phyloP scores from a whole-genome alignment of 176 grass and related monocot species.

The Canna indica region DNA sequence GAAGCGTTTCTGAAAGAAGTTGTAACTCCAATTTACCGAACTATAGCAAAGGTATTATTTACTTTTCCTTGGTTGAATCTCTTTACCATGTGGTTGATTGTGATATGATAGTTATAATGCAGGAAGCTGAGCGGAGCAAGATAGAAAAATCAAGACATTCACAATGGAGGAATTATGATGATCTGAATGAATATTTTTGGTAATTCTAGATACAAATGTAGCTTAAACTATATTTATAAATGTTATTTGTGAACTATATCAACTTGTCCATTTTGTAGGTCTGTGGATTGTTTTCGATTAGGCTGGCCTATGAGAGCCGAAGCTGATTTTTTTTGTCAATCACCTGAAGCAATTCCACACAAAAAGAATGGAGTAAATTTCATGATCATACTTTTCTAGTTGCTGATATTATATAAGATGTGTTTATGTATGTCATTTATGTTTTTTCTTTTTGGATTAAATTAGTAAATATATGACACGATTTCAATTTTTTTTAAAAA shows the following conservation, averaged over 20 bases:
- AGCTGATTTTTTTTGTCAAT: constrained; percentile 78
- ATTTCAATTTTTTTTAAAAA: background rate
- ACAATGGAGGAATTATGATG: constrained; percentile 94
- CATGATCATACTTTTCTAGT: constrained; percentile 19
- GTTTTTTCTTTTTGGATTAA: background rate
- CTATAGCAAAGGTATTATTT: constrained; percentile 57
- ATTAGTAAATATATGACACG: background rate
- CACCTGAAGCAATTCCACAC: constrained; percentile 7
- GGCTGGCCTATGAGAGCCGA: constrained; percentile 89
- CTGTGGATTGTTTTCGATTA: constrained; percentile 80
- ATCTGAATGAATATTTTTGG: constrained; percentile 97
- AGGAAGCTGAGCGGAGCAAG: constrained; percentile 81
- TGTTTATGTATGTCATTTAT: background rate
- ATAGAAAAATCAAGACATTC: constrained; percentile 78
- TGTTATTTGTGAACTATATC: background rate
- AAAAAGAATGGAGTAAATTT: constrained; percentile 40
- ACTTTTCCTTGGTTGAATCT: background rate
- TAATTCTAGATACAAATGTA: constrained; percentile 24
- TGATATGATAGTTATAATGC: constrained; percentile 4
- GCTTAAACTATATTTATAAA: constrained; percentile 18
- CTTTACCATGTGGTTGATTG: background rate
- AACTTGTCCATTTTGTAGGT: constrained; percentile 30
- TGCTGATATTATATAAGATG: constrained; percentile 33
- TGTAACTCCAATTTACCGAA: constrained; percentile 79
- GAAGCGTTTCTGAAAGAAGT: constrained; percentile 91